Conservation (phyloP, 139 green algal genomes). For the Volvox reticuliferus region DNA sequence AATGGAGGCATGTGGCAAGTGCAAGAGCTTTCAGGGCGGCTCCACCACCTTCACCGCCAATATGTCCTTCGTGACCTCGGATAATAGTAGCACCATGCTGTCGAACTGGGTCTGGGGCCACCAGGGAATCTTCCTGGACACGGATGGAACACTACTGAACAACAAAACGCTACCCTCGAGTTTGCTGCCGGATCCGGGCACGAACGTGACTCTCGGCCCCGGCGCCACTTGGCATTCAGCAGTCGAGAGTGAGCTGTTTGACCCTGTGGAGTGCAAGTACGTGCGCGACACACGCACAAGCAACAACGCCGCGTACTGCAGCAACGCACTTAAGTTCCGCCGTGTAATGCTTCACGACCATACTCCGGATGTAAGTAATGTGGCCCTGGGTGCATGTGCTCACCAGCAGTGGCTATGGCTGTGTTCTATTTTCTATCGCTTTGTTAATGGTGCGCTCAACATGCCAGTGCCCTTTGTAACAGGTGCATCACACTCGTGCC, state of each 20-base stretch:
- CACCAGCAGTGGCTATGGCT: too few species aligned
- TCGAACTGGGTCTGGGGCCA: conserved; percentile 57
- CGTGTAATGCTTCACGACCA: conserved; percentile 65
- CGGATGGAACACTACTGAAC: conserved; percentile 67
- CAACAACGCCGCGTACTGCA: conserved; percentile 52
- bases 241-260: conserved; percentile 33
- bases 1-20: conserved; percentile 62
- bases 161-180: conserved; percentile 1
- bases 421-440: too few species aligned
- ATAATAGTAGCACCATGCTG: not conserved
- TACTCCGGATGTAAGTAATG: not conserved
- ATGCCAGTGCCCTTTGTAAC: too few species aligned
- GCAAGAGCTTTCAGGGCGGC: conserved; percentile 66
- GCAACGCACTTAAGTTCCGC: conserved; percentile 47
- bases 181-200: not conserved
- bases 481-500: too few species aligned
- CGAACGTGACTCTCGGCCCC: not conserved
- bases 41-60: conserved; percentile 51
- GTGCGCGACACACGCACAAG: not conserved
- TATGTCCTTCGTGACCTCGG: conserved; percentile 44
- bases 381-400: too few species aligned
- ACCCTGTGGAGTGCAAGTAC: conserved; percentile 42
- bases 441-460: too few species aligned
- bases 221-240: conserved; percentile 34
- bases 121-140: conserved; percentile 63